phyloP scores from a whole-genome alignment of 2,329 filamentous ascomycete genomes.

The Ascochyta viciae-villosae region DNA sequence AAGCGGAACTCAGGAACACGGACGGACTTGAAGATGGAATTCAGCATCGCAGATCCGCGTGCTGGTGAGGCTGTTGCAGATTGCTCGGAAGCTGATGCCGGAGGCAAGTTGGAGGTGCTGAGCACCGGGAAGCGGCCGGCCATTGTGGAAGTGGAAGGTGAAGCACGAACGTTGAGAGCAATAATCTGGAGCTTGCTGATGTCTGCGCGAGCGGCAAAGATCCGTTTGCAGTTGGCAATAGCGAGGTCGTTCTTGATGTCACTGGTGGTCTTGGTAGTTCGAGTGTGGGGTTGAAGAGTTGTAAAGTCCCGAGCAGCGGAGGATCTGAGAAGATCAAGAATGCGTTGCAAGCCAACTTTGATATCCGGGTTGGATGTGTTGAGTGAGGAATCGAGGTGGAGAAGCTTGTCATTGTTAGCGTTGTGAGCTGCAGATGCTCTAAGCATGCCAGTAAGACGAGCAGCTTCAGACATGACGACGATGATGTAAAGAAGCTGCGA shows the following conservation, averaged over 20 bases:
- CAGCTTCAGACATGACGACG: constrained; percentile 31
- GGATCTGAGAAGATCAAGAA: constrained; percentile 3
- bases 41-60: constrained; percentile 76
- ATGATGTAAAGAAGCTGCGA: neutral
- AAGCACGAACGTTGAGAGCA: constrained; percentile 17
- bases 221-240: constrained; percentile 29
- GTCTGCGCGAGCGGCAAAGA: constrained; percentile 24
- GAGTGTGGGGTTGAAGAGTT: neutral
- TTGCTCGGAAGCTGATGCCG: constrained; percentile 65
- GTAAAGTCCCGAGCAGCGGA: neutral
- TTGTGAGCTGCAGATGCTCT: constrained; percentile 31
- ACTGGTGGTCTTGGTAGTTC: constrained; percentile 12
- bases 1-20: constrained; percentile 59
- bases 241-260: constrained; percentile 31
- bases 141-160: constrained; percentile 29
- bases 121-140: constrained; percentile 44
- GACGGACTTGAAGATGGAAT: constrained; percentile 54
- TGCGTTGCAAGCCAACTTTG: neutral
- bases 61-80: constrained; percentile 72
- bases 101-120: constrained; percentile 59
- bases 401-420: constrained; percentile 29
- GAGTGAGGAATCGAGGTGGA: neutral
- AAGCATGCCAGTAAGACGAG: constrained; percentile 33
- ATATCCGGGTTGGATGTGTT: neutral
- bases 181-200: constrained; percentile 19